A percentile compares a stretch with the other conserved stretches of the same genome.
These are phyloP conservation scores for Kuraishia piskuri DNA, from an alignment of 805 yeast genomes.

Conservation along the genomic window DNA sequence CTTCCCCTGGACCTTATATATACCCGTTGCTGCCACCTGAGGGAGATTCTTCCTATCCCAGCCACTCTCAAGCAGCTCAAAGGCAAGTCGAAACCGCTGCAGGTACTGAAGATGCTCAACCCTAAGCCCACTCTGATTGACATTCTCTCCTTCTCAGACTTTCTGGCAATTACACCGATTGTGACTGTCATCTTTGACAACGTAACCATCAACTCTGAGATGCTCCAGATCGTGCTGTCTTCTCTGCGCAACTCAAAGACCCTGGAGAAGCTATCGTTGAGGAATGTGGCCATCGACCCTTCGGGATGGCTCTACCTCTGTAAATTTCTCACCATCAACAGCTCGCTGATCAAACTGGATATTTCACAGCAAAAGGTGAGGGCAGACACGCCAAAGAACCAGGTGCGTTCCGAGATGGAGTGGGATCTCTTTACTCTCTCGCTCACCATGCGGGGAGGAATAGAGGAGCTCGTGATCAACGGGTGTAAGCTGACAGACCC, in stretches of 20 bases:
- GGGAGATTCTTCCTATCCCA: constrained; percentile 41
- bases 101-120: constrained; percentile 45
- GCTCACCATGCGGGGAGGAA: constrained; percentile 37
- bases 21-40: constrained; percentile 39
- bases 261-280: constrained; percentile 42
- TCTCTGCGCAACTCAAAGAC: constrained; percentile 33
- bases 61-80: constrained; percentile 46
- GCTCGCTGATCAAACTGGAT: constrained; percentile 39
- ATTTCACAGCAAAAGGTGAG: constrained; percentile 49
- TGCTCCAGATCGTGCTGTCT: constrained; percentile 40
- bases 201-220: constrained; percentile 44
- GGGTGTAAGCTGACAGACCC: constrained; percentile 41
- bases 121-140: constrained; percentile 54
- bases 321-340: constrained; percentile 34
- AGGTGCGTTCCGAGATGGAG: constrained; percentile 38
- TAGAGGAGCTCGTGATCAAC: constrained; percentile 49
- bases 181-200: constrained; percentile 49
- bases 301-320: constrained; percentile 44
- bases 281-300: constrained; percentile 47
- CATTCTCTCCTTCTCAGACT: constrained; percentile 47
- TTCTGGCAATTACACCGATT: constrained; percentile 46
- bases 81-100: constrained; percentile 40
- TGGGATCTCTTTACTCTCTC: constrained; percentile 42
- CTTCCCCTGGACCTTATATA: constrained; percentile 40
- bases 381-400: constrained; percentile 29